Base-by-base conservation (phyloP, 768 basidiomycete species). In the Auriscalpium orientale region DNA sequence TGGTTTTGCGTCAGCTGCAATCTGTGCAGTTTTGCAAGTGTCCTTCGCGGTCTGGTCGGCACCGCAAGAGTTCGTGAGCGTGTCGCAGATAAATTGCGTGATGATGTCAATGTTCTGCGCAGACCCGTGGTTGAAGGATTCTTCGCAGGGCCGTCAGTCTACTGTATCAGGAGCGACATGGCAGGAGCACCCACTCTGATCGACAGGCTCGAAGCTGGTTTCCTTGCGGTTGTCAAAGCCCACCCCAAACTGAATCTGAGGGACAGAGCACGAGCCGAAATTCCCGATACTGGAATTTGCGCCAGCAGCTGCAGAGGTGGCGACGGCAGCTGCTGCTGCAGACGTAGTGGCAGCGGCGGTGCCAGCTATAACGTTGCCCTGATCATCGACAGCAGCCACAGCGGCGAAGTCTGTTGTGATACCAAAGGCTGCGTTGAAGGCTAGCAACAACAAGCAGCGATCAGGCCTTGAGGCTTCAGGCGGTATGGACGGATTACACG, bases 381-480 rank as follows among this genome's bases (percentile, higher is more conserved):
- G 74, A 63, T 80, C 70, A 51, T 79, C 76, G 50, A 81, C 62
- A 28, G 64, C 68, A 21, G 70, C 55, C 47, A 80, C 72, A 43
- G 59, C 58, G 10, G 71, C 73, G 64, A 84, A 83, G 68, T 78
- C 67, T 44, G 82, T 83, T 4, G 49, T 67, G 57, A 82, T 77
- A 28, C 79, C 80, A 58, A 84, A 81, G 43, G 67, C 77, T 18
- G 72, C 73, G 69, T 85, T 84, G 75, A 83, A 86, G 4, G 72
- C 76, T 60, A 36, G n/a, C n/a, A n/a, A 18, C 15, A 13, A 20
- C 2, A 20, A 21, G 37, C 20, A 4, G 2, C 8, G 20, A n/a
- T 46, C 15, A 51, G 38, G 21, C 28, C 6, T 10, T 20, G 2
- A 18, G 28, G 7, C 44, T 16, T 44, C 3, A 18, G 15, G 16